phyloP scores from a whole-genome alignment of 2,329 filamentous ascomycete genomes.

The Xenosphaeropsis pyriputrescens region DNA sequence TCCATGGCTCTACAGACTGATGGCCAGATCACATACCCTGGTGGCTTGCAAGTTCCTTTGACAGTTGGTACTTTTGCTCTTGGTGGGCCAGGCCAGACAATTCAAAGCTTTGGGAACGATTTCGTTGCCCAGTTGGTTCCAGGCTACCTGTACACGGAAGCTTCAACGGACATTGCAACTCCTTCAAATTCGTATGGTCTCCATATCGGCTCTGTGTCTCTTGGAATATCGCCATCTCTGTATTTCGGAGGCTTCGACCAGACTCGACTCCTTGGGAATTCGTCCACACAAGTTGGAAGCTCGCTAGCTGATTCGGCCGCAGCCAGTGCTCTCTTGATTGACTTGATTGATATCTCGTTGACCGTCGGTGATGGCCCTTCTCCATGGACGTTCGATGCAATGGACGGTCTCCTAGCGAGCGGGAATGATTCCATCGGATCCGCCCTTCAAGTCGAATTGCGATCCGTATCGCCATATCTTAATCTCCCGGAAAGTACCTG shows the following conservation, averaged over 20 bases:
- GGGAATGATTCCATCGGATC: conserved; percentile 6
- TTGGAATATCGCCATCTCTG: conserved; percentile 7
- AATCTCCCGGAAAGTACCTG: conserved; percentile 20
- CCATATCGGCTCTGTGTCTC: conserved; percentile 8
- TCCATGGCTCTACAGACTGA: neutral
- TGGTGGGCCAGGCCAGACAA: conserved; percentile 5
- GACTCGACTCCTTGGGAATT: conserved; percentile 5
- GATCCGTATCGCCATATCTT: conserved; percentile 15
- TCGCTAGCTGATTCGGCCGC: too few relatives aligned
- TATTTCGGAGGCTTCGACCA: conserved; percentile 10
- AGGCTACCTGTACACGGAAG: too few relatives aligned
- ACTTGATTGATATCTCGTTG: conserved; percentile 9
- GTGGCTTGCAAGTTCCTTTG: conserved; percentile 6
- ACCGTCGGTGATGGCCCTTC: conserved; percentile 7
- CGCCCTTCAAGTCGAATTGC: conserved; percentile 7
- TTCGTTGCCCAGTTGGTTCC: too few relatives aligned
- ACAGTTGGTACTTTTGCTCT: conserved; percentile 6
- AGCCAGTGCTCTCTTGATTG: conserved; percentile 6
- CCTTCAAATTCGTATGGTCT: conserved; percentile 11
- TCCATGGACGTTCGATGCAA: conserved; percentile 5
- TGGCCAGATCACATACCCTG: conserved; percentile 2
- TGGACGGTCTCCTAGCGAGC: conserved; percentile 5
- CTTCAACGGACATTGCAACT: too few relatives aligned
- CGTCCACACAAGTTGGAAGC: conserved; percentile 4
- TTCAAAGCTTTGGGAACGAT: too few relatives aligned